Evolutionary conservation across 768 basidiomycete genomes (phyloP).

Genomic region (Roridomyces roridus): DNA sequence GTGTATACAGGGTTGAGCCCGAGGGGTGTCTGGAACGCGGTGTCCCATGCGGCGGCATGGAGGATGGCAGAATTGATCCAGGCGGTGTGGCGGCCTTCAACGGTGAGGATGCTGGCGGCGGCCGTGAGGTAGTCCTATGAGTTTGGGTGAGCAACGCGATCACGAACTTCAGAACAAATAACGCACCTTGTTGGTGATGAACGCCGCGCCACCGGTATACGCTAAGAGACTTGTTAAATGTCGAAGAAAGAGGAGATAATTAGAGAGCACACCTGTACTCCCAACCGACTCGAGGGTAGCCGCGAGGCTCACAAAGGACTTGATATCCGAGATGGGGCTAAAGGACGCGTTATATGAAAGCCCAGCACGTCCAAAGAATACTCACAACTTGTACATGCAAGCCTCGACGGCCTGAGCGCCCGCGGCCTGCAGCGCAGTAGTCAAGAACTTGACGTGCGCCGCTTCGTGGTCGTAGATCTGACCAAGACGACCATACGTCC

Average conservation of each 20-base stretch:
- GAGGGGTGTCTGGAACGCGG: conserved; percentile 56
- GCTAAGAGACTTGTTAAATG: too few relatives aligned
- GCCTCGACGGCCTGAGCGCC: conserved; percentile 39
- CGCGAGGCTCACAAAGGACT: conserved; percentile 50
- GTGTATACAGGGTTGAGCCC: too few relatives aligned
- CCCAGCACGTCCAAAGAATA: neutral
- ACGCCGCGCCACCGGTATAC: conserved; percentile 61
- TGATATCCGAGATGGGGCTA: conserved; percentile 49
- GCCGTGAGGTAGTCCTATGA: conserved; percentile 53
- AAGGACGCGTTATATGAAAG: neutral
- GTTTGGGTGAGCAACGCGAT: too few relatives aligned
- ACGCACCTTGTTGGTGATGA: conserved; percentile 36
- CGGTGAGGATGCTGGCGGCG: conserved; percentile 64
- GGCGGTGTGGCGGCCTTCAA: conserved; percentile 57
- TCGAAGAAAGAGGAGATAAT: too few relatives aligned
- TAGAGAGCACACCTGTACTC: too few relatives aligned
- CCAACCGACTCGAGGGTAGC: conserved; percentile 57
- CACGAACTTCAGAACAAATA: neutral
- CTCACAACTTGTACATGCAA: conserved; percentile 43
- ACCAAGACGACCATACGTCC: conserved; percentile 51
- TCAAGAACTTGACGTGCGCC: conserved; percentile 49
- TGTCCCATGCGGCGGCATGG: conserved; percentile 50
- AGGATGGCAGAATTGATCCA: conserved; percentile 54
- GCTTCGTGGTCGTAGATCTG: conserved; percentile 63
- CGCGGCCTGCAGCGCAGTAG: conserved; percentile 33